phyloP scores from a whole-genome alignment of 441 rosid species.

The Populus tomentosa region DNA sequence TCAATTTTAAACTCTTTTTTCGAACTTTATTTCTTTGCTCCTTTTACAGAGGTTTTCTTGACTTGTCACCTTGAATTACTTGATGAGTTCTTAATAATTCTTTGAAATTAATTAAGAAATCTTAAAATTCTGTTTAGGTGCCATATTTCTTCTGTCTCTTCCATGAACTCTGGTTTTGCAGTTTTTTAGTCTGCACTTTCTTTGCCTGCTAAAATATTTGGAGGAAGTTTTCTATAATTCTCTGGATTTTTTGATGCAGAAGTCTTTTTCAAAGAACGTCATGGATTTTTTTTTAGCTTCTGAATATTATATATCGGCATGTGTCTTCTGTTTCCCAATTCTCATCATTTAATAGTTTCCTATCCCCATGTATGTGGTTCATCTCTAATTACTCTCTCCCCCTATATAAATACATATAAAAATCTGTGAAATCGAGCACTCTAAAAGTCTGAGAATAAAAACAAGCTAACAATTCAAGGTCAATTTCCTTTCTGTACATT shows the following conservation, averaged over 20 bases:
- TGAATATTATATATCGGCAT: not conserved
- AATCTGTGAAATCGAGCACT: not conserved
- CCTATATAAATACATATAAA: not conserved
- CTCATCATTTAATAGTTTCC: not conserved
- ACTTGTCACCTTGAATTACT: conserved; percentile 1
- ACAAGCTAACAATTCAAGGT: not conserved
- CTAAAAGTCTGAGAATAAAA: not conserved
- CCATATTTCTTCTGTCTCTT: not conserved
- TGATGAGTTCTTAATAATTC: not conserved
- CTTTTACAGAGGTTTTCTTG: not conserved
- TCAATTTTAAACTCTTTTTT: not conserved
- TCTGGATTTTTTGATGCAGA: not conserved
- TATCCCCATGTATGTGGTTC: not conserved
- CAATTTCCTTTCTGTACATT: not conserved
- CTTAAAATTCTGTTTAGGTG: not conserved
- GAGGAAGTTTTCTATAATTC: not conserved
- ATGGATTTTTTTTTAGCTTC: not conserved
- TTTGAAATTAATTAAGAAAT: not conserved
- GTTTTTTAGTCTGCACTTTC: not conserved
- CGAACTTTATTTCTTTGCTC: not conserved
- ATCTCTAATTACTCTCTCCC: not conserved
- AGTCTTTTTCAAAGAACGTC: not conserved
- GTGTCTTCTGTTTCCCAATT: not conserved
- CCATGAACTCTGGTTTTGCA: not conserved
- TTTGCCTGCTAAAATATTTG: not conserved